A percentile compares a stretch with the other conserved stretches of the same genome.
Conservation (phyloP, 2,329 filamentous ascomycete genomes). For the Mycogone perniciosa region DNA sequence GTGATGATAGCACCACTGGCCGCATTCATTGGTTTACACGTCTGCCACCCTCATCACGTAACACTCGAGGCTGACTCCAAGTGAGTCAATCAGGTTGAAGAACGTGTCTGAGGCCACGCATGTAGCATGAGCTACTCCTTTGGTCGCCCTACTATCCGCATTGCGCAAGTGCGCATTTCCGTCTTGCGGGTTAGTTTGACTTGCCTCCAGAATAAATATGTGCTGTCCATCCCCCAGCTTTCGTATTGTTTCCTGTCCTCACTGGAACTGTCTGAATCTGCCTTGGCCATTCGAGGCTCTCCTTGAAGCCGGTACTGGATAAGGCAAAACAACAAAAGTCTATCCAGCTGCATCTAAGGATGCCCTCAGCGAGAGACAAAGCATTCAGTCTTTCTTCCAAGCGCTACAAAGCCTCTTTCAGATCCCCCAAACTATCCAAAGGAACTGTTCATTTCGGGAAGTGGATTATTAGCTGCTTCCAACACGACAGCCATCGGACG, state of each 20-base stretch:
- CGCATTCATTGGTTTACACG: background rate
- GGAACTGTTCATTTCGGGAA: background rate
- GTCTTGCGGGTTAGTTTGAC: background rate
- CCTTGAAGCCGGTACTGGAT: background rate
- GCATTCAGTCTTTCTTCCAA: slow-evolving; percentile 19
- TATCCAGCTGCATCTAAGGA: slow-evolving; percentile 13
- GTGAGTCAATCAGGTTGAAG: background rate
- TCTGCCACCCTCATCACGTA: background rate
- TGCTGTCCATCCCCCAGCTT: background rate
- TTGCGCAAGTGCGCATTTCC: background rate
- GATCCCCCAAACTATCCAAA: background rate
- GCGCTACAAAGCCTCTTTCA: slow-evolving; percentile 10
- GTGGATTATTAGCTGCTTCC: slow-evolving; percentile 1
- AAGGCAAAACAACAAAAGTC: background rate
- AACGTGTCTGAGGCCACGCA: background rate
- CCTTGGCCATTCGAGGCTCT: background rate
- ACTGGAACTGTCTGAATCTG: no score
- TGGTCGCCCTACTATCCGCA: background rate
- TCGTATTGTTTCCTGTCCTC: background rate
- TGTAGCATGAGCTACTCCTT: background rate
- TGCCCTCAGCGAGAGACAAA: slow-evolving; percentile 24
- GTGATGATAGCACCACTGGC: no score
- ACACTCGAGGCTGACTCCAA: background rate
- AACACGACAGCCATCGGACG: slow-evolving; percentile 13
- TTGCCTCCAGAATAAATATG: background rate